Conservation (phyloP, 2,329 filamentous ascomycete species). For the Xylaria sp. region DNA sequence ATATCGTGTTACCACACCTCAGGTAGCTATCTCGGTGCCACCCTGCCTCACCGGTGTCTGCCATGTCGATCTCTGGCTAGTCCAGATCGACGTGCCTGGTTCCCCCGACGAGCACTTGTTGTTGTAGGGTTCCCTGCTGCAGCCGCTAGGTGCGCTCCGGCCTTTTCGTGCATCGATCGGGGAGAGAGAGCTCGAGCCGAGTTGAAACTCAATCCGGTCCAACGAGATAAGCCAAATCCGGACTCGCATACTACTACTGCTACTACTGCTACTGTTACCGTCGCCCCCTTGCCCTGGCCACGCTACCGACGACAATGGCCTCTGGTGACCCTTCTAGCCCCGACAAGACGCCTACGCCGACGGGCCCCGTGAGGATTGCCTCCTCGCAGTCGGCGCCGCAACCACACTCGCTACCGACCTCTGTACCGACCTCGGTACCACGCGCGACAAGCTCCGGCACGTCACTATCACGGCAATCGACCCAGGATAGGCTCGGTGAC, state of each 20-base stretch:
- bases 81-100: not conserved
- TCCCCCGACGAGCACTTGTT: not conserved
- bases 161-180: not conserved
- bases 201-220: not conserved
- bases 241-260: not conserved
- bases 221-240: not conserved
- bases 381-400: constrained; percentile 28
- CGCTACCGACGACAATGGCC: constrained; percentile 11
- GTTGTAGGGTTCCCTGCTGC: not conserved
- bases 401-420: constrained; percentile 1
- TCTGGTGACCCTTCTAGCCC: constrained; percentile 14
- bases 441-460: constrained; percentile 12
- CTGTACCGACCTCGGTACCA: constrained; percentile 8
- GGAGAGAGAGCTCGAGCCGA: not conserved
- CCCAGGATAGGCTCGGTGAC: constrained; percentile 50
- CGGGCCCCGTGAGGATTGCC: constrained; percentile 13
- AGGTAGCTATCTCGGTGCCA: too few relatives aligned
- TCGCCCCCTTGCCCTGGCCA: not conserved
- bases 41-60: too few relatives aligned
- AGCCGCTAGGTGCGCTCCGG: not conserved
- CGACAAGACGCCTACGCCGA: constrained; percentile 3
- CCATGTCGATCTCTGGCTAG: not conserved
- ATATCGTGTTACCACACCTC: too few relatives aligned
- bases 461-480: constrained; percentile 40
- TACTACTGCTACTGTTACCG: not conserved